phyloP scores from a whole-genome alignment of 2,329 filamentous ascomycete genomes.

The Endoconidiophora laricicola region DNA sequence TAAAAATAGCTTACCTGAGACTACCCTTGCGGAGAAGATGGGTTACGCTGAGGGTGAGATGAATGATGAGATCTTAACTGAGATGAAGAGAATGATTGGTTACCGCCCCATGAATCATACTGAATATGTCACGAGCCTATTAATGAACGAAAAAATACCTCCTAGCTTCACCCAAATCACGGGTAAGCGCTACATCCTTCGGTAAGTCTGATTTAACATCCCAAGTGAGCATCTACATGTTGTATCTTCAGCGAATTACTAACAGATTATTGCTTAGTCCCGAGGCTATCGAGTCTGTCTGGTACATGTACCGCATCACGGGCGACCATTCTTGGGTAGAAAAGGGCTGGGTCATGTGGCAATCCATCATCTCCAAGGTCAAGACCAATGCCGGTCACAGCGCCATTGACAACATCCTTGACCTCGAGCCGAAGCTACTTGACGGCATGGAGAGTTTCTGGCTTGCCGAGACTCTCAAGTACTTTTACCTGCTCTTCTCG shows the following conservation, averaged over 20 bases:
- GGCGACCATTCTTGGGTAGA: slow-evolving; percentile 61
- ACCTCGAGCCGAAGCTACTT: slow-evolving; percentile 24
- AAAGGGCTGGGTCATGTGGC: slow-evolving; percentile 75
- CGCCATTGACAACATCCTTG: slow-evolving; percentile 48
- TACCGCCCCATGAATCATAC: slow-evolving; percentile 31
- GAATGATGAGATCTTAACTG: background rate
- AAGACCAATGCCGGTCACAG: slow-evolving; percentile 50
- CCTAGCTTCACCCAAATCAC: slow-evolving; percentile 33
- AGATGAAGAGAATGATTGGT: slow-evolving; percentile 9
- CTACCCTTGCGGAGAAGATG: too few species aligned
- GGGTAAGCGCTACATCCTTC: slow-evolving; percentile 39
- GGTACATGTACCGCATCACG: slow-evolving; percentile 82
- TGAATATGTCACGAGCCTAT: slow-evolving; percentile 32
- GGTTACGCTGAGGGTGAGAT: background rate
- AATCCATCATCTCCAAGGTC: slow-evolving; percentile 50
- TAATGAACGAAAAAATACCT: slow-evolving; percentile 29
- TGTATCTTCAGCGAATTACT: background rate
- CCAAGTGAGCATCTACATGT: background rate
- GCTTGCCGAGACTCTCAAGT: slow-evolving; percentile 82
- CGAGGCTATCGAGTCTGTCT: slow-evolving; percentile 76
- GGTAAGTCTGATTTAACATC: slow-evolving; percentile 26
- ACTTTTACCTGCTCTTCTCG: slow-evolving; percentile 72
- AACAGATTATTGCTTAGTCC: slow-evolving; percentile 33
- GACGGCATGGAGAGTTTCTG: slow-evolving; percentile 81
- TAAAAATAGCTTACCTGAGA: too few species aligned